Conservation (phyloP, 495 filamentous ascomycete species). For the Penicillium daleae region DNA sequence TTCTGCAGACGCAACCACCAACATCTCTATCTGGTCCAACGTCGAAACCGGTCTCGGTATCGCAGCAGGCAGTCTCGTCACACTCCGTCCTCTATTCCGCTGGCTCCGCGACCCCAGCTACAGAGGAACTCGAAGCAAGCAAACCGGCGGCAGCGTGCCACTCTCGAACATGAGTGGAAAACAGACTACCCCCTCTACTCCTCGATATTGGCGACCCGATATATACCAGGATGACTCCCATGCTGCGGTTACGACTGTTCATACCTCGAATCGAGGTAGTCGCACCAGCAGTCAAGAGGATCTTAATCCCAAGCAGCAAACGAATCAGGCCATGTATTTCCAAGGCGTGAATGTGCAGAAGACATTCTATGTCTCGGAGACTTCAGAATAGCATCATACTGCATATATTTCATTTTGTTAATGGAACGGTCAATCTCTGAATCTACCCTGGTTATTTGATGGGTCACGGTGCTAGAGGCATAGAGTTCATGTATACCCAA, state of each 20-base stretch:
- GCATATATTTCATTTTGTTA: background rate
- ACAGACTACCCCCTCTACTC: slow-evolving; percentile 23
- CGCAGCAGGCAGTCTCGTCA: slow-evolving; percentile 50
- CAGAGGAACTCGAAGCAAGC: slow-evolving; percentile 30
- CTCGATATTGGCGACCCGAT: slow-evolving; percentile 42
- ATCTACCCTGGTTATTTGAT: background rate
- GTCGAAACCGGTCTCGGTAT: slow-evolving; percentile 52
- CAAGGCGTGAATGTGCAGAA: slow-evolving; percentile 46
- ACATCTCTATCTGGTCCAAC: slow-evolving; percentile 53
- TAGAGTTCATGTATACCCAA: too few relatives aligned
- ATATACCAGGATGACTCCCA: slow-evolving; percentile 32
- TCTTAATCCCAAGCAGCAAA: slow-evolving; percentile 37
- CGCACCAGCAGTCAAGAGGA: slow-evolving; percentile 44
- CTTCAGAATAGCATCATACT: slow-evolving; percentile 15
- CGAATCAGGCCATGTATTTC: slow-evolving; percentile 21
- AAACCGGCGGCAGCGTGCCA: slow-evolving; percentile 36
- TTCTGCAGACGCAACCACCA: slow-evolving; percentile 41
- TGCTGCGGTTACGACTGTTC: slow-evolving; percentile 38
- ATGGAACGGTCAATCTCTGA: background rate
- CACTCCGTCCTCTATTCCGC: slow-evolving; percentile 52
- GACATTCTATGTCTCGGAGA: slow-evolving; percentile 42
- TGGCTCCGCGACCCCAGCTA: slow-evolving; percentile 45
- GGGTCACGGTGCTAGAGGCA: too few relatives aligned
- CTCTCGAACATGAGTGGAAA: slow-evolving; percentile 37
- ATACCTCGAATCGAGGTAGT: slow-evolving; percentile 34